Base-by-base conservation (phyloP, 129 eudicot species). In the Artemisia argyi region DNA sequence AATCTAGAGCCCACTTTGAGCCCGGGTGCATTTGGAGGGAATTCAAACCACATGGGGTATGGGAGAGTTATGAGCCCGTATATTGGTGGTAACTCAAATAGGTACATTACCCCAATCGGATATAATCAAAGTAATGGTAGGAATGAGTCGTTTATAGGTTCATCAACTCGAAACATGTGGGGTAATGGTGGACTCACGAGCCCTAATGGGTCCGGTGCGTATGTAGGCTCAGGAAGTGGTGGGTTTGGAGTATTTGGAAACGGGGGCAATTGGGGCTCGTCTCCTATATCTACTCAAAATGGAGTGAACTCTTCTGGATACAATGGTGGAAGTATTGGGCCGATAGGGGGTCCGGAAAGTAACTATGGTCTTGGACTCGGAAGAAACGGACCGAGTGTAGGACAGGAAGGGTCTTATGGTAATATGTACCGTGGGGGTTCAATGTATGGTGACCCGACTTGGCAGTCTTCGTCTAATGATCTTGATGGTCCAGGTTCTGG, bases 211-310 rank as follows among this genome's bases (percentile, higher is more conserved):
- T 72, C 90, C 32, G 90, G 88, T 65, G 73, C 87, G 53, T 88
- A 74, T 74, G 63, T 86, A 65, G 84, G 96, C 26, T 86, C 96
- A 3, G 90, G 87, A 67, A 76, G 78, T 67, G 84, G 96, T 39
- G 85, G 87, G 15, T 88, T 85, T 32, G 96, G 87, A 74, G 85
- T 80, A 30, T 84, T 86, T 84, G 92, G 96, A 70, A 84, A 80
- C 48, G 85, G 87, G 7, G 66, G 82, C 11, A 84, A 80, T 14
- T 86, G 92, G 95, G 92, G 92, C 39, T 67, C 86, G 65, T 81
- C 87, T 56, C 82, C 82, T 49, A 51, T 79, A 74, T 77, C 84
- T 53, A 74, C 73, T 30, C 86, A 85, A 66, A 79, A 75, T 54
- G 89, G 81, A 52, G 75, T 85, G 61, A 84, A 66, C 68, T 66